Conservation (phyloP, 2,329 filamentous ascomycete genomes). For the Cladosporium sp. region DNA sequence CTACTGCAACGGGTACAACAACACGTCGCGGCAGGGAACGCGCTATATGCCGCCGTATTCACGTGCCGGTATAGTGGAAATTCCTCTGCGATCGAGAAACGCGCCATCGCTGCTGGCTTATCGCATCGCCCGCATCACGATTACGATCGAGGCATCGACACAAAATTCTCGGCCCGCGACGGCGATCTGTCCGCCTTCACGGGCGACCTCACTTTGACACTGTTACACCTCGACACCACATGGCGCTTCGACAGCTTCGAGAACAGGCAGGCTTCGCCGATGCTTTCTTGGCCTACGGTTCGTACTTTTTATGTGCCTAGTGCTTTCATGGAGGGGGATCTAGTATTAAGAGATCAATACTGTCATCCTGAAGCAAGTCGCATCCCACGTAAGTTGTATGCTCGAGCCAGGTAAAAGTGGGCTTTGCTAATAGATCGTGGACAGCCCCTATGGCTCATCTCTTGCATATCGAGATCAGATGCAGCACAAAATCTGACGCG, state of each 20-base stretch:
- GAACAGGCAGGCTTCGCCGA: neutral
- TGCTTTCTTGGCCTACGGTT: constrained; percentile 1
- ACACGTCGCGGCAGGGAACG: neutral
- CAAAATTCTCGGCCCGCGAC: neutral
- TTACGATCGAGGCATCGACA: neutral
- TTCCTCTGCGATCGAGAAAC: neutral
- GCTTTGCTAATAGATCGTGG: neutral
- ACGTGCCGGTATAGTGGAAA: neutral
- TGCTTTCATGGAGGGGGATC: neutral
- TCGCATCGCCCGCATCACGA: neutral
- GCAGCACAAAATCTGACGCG: neutral
- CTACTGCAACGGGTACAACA: neutral
- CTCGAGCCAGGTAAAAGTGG: neutral
- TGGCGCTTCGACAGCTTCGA: constrained; percentile 8
- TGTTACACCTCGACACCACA: constrained; percentile 2
- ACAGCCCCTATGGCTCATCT: constrained; percentile 5
- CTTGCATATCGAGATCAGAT: constrained; percentile 3
- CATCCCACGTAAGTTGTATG: neutral
- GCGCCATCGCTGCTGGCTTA: neutral
- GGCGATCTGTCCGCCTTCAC: no score
- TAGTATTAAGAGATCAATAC: neutral
- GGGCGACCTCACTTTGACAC: constrained; percentile 1
- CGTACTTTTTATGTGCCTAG: neutral
- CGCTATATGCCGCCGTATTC: neutral
- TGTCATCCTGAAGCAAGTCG: neutral